Evolutionary conservation across 345 rosid genomes (phyloP).

Genomic region (Lumnitzera racemosa): DNA sequence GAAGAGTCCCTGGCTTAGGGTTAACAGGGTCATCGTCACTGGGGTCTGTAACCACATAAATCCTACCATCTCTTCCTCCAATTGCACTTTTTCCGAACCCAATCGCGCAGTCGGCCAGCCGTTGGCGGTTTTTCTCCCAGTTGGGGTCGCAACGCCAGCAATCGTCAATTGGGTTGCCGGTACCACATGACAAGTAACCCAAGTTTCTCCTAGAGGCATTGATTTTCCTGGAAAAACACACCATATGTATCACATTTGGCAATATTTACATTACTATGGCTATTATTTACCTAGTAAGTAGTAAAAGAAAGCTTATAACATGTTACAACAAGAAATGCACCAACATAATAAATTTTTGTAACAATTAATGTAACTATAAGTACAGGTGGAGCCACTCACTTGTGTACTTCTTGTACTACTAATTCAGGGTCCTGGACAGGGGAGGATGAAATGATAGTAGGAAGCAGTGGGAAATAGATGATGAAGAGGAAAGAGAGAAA

Average conservation of each 20-base stretch:
- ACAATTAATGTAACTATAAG: too few species aligned
- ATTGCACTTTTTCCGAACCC: slow-evolving; percentile 75
- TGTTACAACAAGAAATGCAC: too few species aligned
- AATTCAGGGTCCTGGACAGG: slow-evolving; percentile 50
- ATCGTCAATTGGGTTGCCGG: slow-evolving; percentile 77
- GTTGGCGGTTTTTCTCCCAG: slow-evolving; percentile 66
- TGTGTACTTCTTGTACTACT: slow-evolving; percentile 55
- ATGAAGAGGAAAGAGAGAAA: slow-evolving; percentile 24
- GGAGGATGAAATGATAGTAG: slow-evolving; percentile 27
- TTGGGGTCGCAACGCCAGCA: slow-evolving; percentile 81
- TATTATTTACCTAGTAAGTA: too few species aligned
- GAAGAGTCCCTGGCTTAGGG: slow-evolving; percentile 66
- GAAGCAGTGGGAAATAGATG: slow-evolving; percentile 18
- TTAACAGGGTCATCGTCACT: slow-evolving; percentile 52
- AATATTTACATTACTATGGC: neutral
- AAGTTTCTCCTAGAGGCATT: slow-evolving; percentile 63
- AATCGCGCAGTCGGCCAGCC: slow-evolving; percentile 65
- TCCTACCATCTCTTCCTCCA: slow-evolving; percentile 66
- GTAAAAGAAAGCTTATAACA: too few species aligned
- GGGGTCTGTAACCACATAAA: slow-evolving; percentile 59
- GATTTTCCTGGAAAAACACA: slow-evolving; percentile 32
- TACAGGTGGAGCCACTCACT: slow-evolving; percentile 17
- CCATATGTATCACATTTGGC: neutral
- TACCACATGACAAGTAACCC: slow-evolving; percentile 58
- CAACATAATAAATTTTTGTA: too few species aligned